phyloP scores from a whole-genome alignment of 306 rosid species.

The Amphicarpaea edgeworthii region DNA sequence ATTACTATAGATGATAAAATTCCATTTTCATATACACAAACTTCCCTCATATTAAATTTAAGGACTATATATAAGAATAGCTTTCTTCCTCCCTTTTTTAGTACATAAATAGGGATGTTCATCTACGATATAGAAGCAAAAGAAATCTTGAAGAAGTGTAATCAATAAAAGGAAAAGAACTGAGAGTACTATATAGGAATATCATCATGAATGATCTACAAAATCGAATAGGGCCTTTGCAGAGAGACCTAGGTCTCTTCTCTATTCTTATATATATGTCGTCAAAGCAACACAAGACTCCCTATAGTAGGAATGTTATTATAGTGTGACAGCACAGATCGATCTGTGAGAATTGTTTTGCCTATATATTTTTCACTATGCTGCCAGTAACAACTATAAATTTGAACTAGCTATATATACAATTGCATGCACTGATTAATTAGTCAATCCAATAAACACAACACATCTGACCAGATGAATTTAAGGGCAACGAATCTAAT shows the following conservation, averaged over 20 bases:
- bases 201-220: conserved; percentile 21
- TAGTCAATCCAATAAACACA: conserved; percentile 56
- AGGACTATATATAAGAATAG: background rate
- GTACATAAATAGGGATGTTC: background rate
- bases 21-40: background rate
- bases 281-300: conserved; percentile 32
- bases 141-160: background rate
- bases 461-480: conserved; percentile 62
- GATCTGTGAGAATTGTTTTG: conserved; percentile 41
- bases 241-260: conserved; percentile 33
- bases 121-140: background rate
- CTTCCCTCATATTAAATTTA: background rate
- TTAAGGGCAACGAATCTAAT: conserved; percentile 46
- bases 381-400: conserved; percentile 26
- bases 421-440: conserved; percentile 53
- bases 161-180: background rate
- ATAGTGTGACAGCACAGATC: conserved; percentile 37
- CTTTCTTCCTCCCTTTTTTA: conserved; percentile 3
- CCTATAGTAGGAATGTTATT: conserved; percentile 51
- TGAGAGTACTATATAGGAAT: background rate
- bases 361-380: conserved; percentile 21
- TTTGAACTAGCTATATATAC: conserved; percentile 18
- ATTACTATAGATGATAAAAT: background rate
- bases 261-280: conserved; percentile 33
- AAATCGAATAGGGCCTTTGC: conserved; percentile 17